A percentile compares a stretch with the other conserved stretches of the same genome.
Conservation (phyloP, 441 rosid species). For the Biscutella auriculata region DNA sequence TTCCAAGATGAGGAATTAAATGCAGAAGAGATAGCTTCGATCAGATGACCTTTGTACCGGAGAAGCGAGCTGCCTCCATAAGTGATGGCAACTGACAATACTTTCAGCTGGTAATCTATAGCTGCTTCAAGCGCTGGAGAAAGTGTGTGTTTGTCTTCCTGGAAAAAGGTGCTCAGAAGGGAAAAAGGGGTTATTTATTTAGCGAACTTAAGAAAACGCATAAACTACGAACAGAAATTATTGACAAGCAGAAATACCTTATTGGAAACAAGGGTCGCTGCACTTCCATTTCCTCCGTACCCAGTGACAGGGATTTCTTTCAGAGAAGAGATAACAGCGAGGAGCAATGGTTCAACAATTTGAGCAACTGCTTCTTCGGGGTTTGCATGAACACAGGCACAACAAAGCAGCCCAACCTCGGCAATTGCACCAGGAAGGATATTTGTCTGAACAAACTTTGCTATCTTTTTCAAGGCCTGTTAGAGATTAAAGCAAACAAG, state of each 20-base stretch:
- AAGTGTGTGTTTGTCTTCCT: slow-evolving; percentile 62
- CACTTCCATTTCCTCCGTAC: slow-evolving; percentile 70
- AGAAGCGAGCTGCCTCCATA: slow-evolving; percentile 89
- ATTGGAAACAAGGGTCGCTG: slow-evolving; percentile 36
- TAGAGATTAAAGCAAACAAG: slow-evolving; percentile 14
- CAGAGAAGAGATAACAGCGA: slow-evolving; percentile 73
- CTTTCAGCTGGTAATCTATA: slow-evolving; percentile 88
- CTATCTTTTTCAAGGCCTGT: slow-evolving; percentile 94
- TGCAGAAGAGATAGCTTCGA: slow-evolving; percentile 72
- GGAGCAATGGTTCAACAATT: slow-evolving; percentile 82
- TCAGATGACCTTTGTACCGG: slow-evolving; percentile 55
- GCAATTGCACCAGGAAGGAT: slow-evolving; percentile 99
- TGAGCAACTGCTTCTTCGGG: slow-evolving; percentile 85
- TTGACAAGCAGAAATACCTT: slow-evolving; percentile 39
- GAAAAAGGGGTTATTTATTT: neutral
- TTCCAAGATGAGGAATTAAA: slow-evolving; percentile 97
- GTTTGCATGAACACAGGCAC: slow-evolving; percentile 93
- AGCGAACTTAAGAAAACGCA: slow-evolving; percentile 9
- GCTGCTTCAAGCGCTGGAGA: slow-evolving; percentile 97
- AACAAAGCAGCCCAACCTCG: slow-evolving; percentile 97
- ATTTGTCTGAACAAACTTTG: slow-evolving; percentile 85
- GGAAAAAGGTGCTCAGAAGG: slow-evolving; percentile 9
- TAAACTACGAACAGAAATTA: slow-evolving; percentile 12
- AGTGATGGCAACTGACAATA: slow-evolving; percentile 80
- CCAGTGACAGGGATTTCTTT: slow-evolving; percentile 87